Percentiles rank a stretch among this genome's conserved stretches.
Conservation (phyloP, 2,329 filamentous ascomycete species). For the Harringtonia aguacate region DNA sequence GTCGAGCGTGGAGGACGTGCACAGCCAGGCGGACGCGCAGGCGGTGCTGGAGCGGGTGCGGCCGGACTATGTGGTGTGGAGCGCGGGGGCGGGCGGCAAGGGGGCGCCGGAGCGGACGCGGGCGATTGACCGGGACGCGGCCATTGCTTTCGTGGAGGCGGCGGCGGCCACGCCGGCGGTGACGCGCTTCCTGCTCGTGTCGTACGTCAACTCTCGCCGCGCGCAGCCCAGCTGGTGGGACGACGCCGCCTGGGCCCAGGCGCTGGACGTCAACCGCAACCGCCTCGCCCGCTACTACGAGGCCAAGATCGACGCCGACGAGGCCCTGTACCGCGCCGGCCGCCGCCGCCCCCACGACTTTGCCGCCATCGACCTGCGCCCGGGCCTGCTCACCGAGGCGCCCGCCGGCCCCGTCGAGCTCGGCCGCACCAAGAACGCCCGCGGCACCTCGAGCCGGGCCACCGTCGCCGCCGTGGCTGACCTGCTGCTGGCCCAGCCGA, state of each 20-base stretch:
- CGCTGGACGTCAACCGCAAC: slow-evolving; percentile 27
- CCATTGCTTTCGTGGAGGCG: slow-evolving; percentile 50
- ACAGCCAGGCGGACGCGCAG: slow-evolving; percentile 49
- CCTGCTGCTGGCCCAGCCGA: slow-evolving; percentile 38
- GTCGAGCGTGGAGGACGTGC: slow-evolving; percentile 60
- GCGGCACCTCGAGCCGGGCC: slow-evolving; percentile 38
- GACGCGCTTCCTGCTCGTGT: slow-evolving; percentile 54
- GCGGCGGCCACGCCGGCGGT: slow-evolving; percentile 41
- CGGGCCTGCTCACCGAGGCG: slow-evolving; percentile 36
- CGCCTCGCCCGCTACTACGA: slow-evolving; percentile 43
- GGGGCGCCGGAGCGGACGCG: slow-evolving; percentile 35
- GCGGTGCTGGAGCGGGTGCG: slow-evolving; percentile 49
- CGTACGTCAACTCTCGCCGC: slow-evolving; percentile 46
- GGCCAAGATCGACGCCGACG: slow-evolving; percentile 51
- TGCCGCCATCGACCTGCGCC: slow-evolving; percentile 41
- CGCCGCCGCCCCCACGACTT: slow-evolving; percentile 26
- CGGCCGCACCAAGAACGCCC: slow-evolving; percentile 29
- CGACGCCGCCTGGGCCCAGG: slow-evolving; percentile 32
- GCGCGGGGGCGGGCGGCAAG: slow-evolving; percentile 52
- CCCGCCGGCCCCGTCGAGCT: slow-evolving; percentile 35
- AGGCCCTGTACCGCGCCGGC: slow-evolving; percentile 39
- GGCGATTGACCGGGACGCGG: slow-evolving; percentile 50
- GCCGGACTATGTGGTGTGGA: slow-evolving; percentile 59
- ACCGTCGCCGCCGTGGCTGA: slow-evolving; percentile 50
- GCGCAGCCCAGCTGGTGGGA: slow-evolving; percentile 44